Evolutionary conservation across 73 alveolate species (phyloP), one percentile per base, ranked within the genome.

Genomic region (Effrenium voratum): DNA sequence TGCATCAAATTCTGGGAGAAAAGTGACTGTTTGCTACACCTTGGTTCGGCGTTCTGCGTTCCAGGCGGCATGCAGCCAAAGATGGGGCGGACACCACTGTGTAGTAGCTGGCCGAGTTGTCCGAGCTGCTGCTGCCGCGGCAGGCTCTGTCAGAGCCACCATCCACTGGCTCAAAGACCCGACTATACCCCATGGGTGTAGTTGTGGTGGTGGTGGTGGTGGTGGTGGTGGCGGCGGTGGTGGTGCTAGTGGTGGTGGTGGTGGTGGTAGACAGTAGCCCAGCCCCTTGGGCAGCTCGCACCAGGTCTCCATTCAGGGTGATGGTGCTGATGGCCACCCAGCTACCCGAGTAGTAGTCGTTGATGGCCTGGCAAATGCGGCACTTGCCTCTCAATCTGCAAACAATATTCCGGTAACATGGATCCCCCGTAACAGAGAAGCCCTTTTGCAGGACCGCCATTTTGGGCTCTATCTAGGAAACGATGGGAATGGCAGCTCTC

Each of bases 341-440:
- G 50, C 97, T 90, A 63, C 97, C 97, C 4, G 97, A 90, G 87
- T 90, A 90, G 97, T 90, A 90, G 97, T 90, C 97, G 55, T 90
- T 75, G 43, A 90, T 90, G 73, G 97, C 97, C 97, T 85, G n/a
- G n/a, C n/a, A n/a, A n/a, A n/a, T n/a, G n/a, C n/a, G n/a, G n/a
- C n/a, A n/a, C n/a, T n/a, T n/a, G n/a, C n/a, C n/a, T n/a, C n/a
- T n/a, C n/a, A n/a, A n/a, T n/a, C n/a, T n/a, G n/a, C n/a, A n/a
- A n/a, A n/a, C n/a, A n/a, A n/a, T n/a, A n/a, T n/a, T n/a, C n/a
- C n/a, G n/a, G n/a, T n/a, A n/a, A n/a, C n/a, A n/a, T n/a, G n/a
- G n/a, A n/a, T n/a, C n/a, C n/a, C n/a, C n/a, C n/a, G n/a, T n/a
- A n/a, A n/a, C n/a, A n/a, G n/a, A n/a, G n/a, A n/a, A n/a, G n/a